Conservation (phyloP, 2,329 filamentous ascomycete genomes). For the Alternaria sp. region DNA sequence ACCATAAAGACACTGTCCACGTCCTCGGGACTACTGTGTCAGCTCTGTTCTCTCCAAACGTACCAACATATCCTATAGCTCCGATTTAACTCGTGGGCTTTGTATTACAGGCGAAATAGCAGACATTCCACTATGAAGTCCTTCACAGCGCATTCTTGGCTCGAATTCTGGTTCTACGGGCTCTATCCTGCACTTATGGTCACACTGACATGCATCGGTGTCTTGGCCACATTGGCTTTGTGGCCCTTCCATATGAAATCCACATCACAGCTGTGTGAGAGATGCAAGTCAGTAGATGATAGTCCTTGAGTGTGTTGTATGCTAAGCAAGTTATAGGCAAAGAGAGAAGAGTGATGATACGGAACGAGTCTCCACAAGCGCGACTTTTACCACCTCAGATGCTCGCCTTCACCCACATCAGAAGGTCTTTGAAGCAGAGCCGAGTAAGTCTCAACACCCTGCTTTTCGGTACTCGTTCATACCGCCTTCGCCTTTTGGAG, state of each 20-base stretch:
- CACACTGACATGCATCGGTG: not conserved
- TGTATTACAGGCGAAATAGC: not conserved
- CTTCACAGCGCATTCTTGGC: slow-evolving; percentile 2
- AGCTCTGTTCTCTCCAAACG: not conserved
- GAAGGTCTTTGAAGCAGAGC: not conserved
- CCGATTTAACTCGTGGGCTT: not conserved
- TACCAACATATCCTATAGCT: not conserved
- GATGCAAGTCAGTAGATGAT: not conserved
- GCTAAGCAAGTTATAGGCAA: not conserved
- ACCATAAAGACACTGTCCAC: not conserved
- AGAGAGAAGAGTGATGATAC: not conserved
- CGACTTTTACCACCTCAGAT: not conserved
- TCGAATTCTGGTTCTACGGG: slow-evolving; percentile 2
- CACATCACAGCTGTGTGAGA: not conserved
- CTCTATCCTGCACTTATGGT: not conserved
- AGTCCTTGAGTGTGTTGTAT: rapidly evolving
- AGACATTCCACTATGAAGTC: not conserved
- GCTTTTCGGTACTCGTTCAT: slow-evolving; percentile 4
- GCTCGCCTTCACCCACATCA: not conserved
- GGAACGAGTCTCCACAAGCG: not conserved
- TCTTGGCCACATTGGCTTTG: not conserved
- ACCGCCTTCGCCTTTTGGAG: not conserved
- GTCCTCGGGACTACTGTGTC: not conserved
- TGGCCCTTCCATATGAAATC: not conserved
- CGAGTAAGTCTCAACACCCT: not conserved